Conservation (phyloP, 345 rosid genomes). For the Lenwebbia sp. region DNA sequence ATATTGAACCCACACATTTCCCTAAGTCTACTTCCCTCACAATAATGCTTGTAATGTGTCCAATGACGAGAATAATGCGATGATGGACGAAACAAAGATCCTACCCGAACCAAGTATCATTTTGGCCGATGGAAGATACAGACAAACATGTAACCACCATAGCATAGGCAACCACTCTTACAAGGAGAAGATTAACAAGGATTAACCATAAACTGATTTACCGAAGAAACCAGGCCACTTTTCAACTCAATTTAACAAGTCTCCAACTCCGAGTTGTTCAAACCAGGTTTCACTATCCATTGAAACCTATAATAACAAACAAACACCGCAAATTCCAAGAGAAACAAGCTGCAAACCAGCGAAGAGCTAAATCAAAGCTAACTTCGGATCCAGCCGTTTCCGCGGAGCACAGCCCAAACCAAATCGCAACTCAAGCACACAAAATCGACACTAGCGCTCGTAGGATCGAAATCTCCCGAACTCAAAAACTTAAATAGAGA, state of each 20-base stretch:
- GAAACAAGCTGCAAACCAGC: background rate
- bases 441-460: background rate
- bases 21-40: background rate
- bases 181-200: background rate
- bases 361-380: background rate
- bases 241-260: background rate
- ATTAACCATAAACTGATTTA: background rate
- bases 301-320: background rate
- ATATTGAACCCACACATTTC: background rate
- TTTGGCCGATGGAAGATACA: background rate
- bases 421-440: background rate
- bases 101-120: background rate
- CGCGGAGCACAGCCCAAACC: background rate
- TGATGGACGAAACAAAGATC: background rate
- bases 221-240: background rate
- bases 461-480: background rate
- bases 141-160: background rate
- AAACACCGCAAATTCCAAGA: background rate
- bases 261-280: background rate
- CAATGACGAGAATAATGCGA: background rate
- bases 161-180: background rate
- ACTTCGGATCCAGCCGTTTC: background rate
- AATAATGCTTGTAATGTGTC: background rate
- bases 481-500: background rate
- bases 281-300: background rate